Percentiles rank a stretch among this genome's conserved stretches.
phyloP scores from a whole-genome alignment of 306 rosid genomes.

The Malus domestica region DNA sequence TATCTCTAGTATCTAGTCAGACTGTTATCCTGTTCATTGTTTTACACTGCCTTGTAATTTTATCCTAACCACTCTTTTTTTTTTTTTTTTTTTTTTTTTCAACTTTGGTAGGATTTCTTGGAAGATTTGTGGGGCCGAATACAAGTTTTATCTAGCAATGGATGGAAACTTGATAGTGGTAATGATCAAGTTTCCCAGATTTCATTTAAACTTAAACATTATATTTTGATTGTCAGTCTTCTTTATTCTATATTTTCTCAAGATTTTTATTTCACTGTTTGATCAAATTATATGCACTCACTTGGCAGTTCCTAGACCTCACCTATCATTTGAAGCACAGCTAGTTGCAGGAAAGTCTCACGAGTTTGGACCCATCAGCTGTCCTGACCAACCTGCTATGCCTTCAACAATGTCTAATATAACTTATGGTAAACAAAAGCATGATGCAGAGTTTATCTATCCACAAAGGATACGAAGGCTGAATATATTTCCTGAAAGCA shows the following conservation, averaged over 20 bases:
- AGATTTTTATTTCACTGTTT: slow-evolving; percentile 16
- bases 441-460: slow-evolving; percentile 75
- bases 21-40: neutral
- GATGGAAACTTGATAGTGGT: slow-evolving; percentile 99
- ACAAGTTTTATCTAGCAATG: slow-evolving; percentile 57
- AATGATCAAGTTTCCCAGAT: slow-evolving; percentile 17
- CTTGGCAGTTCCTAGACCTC: slow-evolving; percentile 85
- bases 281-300: slow-evolving; percentile 20
- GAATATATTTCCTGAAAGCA: slow-evolving; percentile 73
- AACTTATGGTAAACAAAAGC: slow-evolving; percentile 75
- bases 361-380: slow-evolving; percentile 66
- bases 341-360: slow-evolving; percentile 87
- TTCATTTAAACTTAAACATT: neutral
- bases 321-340: slow-evolving; percentile 96
- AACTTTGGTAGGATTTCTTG: slow-evolving; percentile 67
- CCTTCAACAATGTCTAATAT: slow-evolving; percentile 50
- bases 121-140: slow-evolving; percentile 91
- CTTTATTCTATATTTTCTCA: neutral
- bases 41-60: neutral
- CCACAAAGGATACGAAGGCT: slow-evolving; percentile 90
- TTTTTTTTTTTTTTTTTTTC: neutral
- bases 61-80: neutral
- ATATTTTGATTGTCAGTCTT: neutral
- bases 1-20: neutral
- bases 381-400: slow-evolving; percentile 57